phyloP scores from a whole-genome alignment of 1,284 basidiomycete species.

The Volvariella volvacea region DNA sequence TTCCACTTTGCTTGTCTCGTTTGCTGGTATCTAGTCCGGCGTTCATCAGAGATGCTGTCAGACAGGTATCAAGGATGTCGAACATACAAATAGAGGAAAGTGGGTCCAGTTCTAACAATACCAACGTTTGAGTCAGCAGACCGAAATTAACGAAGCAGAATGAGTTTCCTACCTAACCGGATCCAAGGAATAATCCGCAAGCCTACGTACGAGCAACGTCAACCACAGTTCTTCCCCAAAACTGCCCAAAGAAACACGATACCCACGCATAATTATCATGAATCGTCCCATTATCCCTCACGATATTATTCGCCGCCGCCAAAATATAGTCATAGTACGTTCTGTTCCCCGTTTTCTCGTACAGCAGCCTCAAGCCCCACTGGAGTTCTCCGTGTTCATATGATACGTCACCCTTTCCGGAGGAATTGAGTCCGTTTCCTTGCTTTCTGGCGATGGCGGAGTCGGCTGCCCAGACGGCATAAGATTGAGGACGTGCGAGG shows the following conservation, averaged over 20 bases:
- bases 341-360: constrained; percentile 30
- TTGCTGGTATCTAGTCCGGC: constrained; percentile 22
- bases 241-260: too few relatives aligned
- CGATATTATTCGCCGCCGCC: constrained; percentile 29
- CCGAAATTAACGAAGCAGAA: not conserved
- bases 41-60: not conserved
- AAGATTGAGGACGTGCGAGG: constrained; percentile 21
- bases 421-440: constrained; percentile 31
- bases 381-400: constrained; percentile 40
- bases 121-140: too few relatives aligned
- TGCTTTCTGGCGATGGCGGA: constrained; percentile 35
- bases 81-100: constrained; percentile 29
- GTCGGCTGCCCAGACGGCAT: constrained; percentile 38
- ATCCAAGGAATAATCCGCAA: constrained; percentile 25
- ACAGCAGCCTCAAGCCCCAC: constrained; percentile 31
- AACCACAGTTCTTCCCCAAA: not conserved
- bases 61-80: not conserved
- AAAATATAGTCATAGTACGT: constrained; percentile 36
- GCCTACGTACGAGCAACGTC: constrained; percentile 12
- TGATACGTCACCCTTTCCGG: constrained; percentile 25
- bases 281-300: constrained; percentile 30
- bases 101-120: constrained; percentile 26
- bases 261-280: constrained; percentile 30
- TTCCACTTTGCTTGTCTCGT: constrained; percentile 31
- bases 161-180: constrained; percentile 22